These are phyloP conservation scores for Citrus mangshanensis DNA, from an alignment of 345 rosid species.

Conservation along the genomic window DNA sequence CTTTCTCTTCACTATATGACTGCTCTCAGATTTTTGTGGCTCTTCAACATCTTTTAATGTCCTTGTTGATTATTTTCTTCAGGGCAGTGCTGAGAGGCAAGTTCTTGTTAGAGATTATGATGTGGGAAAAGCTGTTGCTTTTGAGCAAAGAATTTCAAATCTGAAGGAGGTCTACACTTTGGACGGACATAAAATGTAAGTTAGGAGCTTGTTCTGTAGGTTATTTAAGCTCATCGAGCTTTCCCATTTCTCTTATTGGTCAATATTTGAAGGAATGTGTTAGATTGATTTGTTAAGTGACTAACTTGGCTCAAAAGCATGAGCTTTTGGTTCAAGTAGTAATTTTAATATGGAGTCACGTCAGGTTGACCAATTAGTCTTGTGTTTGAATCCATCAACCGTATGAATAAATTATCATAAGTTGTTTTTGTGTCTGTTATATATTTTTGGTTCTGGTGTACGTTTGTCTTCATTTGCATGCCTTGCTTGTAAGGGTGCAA, in stretches of 20 bases:
- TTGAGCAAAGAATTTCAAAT: conserved; percentile 67
- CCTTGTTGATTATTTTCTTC: conserved; percentile 16
- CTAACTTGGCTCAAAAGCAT: neutral
- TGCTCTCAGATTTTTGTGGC: neutral
- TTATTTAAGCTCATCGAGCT: neutral
- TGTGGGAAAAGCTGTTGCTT: conserved; percentile 73
- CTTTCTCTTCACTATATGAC: neutral
- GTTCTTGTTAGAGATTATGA: conserved; percentile 92
- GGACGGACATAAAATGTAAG: conserved; percentile 89
- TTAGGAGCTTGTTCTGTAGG: conserved; percentile 4
- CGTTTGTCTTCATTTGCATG: neutral
- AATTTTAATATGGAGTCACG: neutral
- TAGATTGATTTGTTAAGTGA: neutral
- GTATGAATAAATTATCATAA: neutral
- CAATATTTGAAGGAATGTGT: neutral
- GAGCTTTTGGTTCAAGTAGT: neutral
- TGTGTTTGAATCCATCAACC: neutral
- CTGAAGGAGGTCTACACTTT: conserved; percentile 81
- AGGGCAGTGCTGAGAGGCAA: conserved; percentile 85
- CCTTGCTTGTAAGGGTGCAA: neutral
- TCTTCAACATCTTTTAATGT: neutral
- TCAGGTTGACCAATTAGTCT: neutral
- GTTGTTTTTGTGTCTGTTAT: neutral
- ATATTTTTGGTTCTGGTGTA: neutral
- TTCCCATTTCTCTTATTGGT: neutral